Evolutionary conservation across 176 grass and related monocot species (phyloP).

Genomic region (Carex kokanica): DNA sequence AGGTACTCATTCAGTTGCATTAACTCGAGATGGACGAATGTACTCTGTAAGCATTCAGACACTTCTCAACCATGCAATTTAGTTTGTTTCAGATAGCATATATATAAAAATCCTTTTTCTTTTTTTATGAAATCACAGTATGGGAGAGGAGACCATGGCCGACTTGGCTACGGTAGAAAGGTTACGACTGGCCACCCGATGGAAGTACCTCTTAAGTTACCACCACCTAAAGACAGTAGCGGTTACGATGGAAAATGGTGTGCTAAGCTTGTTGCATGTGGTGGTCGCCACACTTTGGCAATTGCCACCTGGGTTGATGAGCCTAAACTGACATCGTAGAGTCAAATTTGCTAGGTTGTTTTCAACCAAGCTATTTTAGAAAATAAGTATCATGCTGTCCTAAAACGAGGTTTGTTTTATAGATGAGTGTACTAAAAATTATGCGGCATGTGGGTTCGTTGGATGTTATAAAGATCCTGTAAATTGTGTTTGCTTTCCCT

Average conservation of each 20-base stretch:
- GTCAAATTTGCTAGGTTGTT: constrained; percentile 10
- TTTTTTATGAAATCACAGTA: constrained; percentile 44
- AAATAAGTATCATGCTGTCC: background rate
- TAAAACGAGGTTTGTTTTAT: background rate
- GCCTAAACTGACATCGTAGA: too few species aligned
- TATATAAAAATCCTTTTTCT: background rate
- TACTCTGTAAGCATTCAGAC: constrained; percentile 62
- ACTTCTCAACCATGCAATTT: background rate
- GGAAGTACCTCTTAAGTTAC: constrained; percentile 65
- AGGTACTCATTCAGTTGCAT: constrained; percentile 92
- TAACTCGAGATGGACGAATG: constrained; percentile 69
- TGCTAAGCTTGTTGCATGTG: constrained; percentile 78
- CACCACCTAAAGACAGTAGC: constrained; percentile 35
- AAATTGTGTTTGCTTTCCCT: background rate
- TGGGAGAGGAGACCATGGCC: constrained; percentile 94
- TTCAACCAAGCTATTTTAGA: background rate
- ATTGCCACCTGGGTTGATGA: constrained; percentile 63
- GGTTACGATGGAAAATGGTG: constrained; percentile 48
- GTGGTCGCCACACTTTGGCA: constrained; percentile 89
- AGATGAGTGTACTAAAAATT: constrained; percentile 20
- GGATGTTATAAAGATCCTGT: background rate
- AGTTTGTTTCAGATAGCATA: background rate
- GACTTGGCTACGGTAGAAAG: constrained; percentile 74
- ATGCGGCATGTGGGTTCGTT: background rate
- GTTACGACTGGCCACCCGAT: constrained; percentile 81